Evolutionary conservation across 1,284 basidiomycete species (phyloP).

Genomic region (Xerocomus nothofagi): DNA sequence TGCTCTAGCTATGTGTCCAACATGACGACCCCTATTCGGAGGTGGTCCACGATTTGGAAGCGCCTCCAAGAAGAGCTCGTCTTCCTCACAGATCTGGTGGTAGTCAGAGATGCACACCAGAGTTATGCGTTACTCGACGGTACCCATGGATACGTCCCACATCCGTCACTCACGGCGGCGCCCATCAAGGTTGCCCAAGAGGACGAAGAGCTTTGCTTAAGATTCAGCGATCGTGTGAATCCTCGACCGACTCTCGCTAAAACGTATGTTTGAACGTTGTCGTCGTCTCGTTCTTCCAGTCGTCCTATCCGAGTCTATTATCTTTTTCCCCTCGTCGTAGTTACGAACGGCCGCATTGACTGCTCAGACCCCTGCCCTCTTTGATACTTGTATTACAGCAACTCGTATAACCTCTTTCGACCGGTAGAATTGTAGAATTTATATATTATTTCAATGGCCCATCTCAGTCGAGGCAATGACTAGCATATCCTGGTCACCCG

Average conservation of each 20-base stretch:
- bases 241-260: slow-evolving; percentile 6
- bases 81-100: slow-evolving; percentile 25
- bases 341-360: too few species aligned
- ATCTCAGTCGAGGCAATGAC: too few species aligned
- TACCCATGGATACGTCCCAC: slow-evolving; percentile 23
- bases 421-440: too few species aligned
- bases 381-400: too few species aligned
- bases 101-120: slow-evolving; percentile 12
- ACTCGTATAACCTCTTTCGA: too few species aligned
- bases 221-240: slow-evolving; percentile 15
- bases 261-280: not conserved
- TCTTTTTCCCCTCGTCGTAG: too few species aligned
- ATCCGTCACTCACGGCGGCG: slow-evolving; percentile 7
- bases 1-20: slow-evolving; percentile 29
- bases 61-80: slow-evolving; percentile 23
- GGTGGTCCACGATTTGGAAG: slow-evolving; percentile 32
- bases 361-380: too few species aligned
- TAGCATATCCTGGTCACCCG: too few species aligned
- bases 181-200: slow-evolving; percentile 3
- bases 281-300: not conserved
- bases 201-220: slow-evolving; percentile 11
- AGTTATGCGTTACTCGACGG: slow-evolving; percentile 29
- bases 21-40: slow-evolving; percentile 15
- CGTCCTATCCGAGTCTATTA: too few species aligned
- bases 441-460: too few species aligned